Evolutionary conservation across 2,329 filamentous ascomycete genomes (phyloP).

Genomic region (Dactylellina haptotyla): DNA sequence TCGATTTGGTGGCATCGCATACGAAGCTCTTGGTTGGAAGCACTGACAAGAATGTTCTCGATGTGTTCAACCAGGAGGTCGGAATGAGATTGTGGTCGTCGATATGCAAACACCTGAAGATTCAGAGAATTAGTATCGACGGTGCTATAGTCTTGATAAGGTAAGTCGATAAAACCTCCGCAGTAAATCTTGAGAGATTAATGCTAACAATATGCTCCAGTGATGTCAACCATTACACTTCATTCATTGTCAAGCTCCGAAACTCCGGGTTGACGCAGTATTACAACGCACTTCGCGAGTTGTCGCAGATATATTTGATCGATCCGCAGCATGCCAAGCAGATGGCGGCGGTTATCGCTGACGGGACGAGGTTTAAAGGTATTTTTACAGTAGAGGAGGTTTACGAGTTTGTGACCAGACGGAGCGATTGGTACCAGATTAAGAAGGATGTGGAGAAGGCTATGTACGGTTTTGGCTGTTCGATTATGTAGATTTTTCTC

Average conservation of each 20-base stretch:
- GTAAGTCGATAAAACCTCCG: constrained; percentile 58
- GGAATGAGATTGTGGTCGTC: constrained; percentile 90
- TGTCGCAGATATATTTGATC: constrained; percentile 95
- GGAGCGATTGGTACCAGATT: constrained; percentile 95
- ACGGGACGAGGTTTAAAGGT: constrained; percentile 86
- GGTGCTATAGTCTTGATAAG: constrained; percentile 90
- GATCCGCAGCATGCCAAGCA: constrained; percentile 88
- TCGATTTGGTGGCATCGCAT: constrained; percentile 85
- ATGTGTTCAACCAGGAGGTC: constrained; percentile 98
- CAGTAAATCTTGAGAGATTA: not conserved
- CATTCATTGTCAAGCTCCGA: constrained; percentile 81
- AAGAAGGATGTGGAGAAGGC: constrained; percentile 88
- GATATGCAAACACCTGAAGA: constrained; percentile 96
- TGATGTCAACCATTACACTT: constrained; percentile 93
- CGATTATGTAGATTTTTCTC: constrained; percentile 74
- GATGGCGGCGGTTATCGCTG: constrained; percentile 92
- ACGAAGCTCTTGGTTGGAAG: constrained; percentile 92
- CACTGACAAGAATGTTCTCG: constrained; percentile 96
- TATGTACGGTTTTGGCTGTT: constrained; percentile 95
- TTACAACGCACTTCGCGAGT: constrained; percentile 88
- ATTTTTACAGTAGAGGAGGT: constrained; percentile 96
- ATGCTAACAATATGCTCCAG: constrained; percentile 62
- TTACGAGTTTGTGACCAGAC: constrained; percentile 92
- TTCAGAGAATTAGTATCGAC: constrained; percentile 87
- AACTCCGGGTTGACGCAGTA: constrained; percentile 88